Base-by-base conservation (phyloP, 1,139 yeast genomes). In the Trichomonascaceae sp. region DNA sequence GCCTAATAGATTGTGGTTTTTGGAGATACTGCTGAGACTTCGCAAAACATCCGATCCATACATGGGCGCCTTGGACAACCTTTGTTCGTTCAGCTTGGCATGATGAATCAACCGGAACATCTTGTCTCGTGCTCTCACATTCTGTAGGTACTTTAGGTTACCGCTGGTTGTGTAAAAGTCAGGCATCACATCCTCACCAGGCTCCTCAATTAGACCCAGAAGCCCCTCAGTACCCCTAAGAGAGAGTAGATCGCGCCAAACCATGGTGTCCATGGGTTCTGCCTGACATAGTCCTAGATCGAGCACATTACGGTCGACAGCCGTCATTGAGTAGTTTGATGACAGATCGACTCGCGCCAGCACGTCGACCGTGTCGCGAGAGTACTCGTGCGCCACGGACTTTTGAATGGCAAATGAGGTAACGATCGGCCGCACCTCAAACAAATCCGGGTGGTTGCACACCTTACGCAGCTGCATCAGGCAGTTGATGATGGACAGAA, bases 391-490 rank as follows among this genome's bases (percentile, higher is more conserved):
- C 3, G 34, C 62, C 2, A 80, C 85, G 1, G 89, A 71, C 31
- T 65, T 64, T 2, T 72, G 71, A 62, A 84, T 63, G 0, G 92
- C 80, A 52, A 82, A 75, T 1, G 97, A 87, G 0, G 98, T 92
- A 20, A 82, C 73, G 47, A 92, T 81, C 0, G 97, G 98, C 39
- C 98, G 67, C 4, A 87, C 96, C 53, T 92, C 98, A 59, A 92
- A 92, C 41, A 92, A 60, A 59, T 92, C 96, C 0, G 98, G 98
- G 59, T 89, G 98, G 50, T 89, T 89, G 59, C 98, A 89, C 27
- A 89, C 98, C 56, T 92, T 92, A 47, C 99, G 73, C 49, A 92
- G 64, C 56, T 92, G 99, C 99, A 92, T 92, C 59, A 92, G 68
- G 63, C 98, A 89, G 50, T 92, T 92, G 48, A 92, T 87, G 50